Evolutionary conservation across 2,329 filamentous ascomycete species (phyloP).

Genomic region (Kalaharituber pfeilii): DNA sequence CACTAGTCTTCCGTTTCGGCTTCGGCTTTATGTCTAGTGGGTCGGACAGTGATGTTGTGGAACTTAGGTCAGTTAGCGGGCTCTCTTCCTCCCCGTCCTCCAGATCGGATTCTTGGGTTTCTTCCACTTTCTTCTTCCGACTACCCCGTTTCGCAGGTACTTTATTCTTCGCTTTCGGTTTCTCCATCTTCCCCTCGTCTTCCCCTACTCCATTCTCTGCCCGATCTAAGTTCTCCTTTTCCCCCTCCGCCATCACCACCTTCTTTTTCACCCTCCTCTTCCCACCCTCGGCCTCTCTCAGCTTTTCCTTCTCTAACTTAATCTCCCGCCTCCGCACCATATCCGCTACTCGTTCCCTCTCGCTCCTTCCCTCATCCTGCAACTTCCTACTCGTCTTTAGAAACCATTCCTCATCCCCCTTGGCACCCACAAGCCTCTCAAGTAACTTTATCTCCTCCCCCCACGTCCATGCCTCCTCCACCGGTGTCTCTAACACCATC

Average conservation of each 20-base stretch:
- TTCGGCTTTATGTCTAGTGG: too few relatives aligned
- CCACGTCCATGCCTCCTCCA: constrained; percentile 56
- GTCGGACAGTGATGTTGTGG: too few relatives aligned
- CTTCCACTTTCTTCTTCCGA: constrained; percentile 16
- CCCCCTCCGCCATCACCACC: constrained; percentile 1
- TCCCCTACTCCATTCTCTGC: background rate
- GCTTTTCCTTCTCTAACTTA: constrained; percentile 36
- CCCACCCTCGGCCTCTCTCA: constrained; percentile 24
- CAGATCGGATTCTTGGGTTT: constrained; percentile 5
- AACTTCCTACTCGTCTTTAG: constrained; percentile 43
- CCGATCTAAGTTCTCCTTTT: background rate
- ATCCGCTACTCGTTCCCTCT: constrained; percentile 57
- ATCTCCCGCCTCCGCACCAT: constrained; percentile 60
- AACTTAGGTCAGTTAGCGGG: too few relatives aligned
- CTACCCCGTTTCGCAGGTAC: too few relatives aligned
- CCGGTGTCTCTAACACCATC: constrained; percentile 90
- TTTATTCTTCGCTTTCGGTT: background rate
- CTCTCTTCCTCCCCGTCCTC: constrained; percentile 16
- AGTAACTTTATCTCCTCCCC: constrained; percentile 87
- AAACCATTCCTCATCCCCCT: constrained; percentile 50
- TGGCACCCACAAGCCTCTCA: constrained; percentile 72
- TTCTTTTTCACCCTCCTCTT: constrained; percentile 13
- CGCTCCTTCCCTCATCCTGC: constrained; percentile 47
- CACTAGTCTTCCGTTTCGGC: background rate
- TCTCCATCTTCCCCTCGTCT: background rate